Conservation (phyloP, 1,284 basidiomycete species). For the Melampsora larici-populina region DNA sequence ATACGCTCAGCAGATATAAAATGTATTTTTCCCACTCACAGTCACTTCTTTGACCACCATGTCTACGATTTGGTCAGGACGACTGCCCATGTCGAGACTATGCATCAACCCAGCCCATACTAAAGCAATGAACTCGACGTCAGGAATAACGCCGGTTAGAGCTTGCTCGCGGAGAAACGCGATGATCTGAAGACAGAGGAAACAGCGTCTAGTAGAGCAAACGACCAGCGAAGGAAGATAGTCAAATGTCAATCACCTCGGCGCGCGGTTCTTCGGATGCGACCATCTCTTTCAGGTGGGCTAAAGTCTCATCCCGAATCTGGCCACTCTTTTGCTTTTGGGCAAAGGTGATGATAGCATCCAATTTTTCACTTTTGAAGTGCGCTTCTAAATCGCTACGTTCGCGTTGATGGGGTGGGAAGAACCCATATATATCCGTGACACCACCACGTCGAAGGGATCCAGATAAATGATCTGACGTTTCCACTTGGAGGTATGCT, state of each 20-base stretch:
- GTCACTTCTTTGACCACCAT: slow-evolving; percentile 77
- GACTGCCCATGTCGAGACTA: slow-evolving; percentile 78
- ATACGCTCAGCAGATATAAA: slow-evolving; percentile 9
- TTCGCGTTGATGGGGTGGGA: slow-evolving; percentile 75
- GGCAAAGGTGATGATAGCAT: slow-evolving; percentile 45
- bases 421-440: slow-evolving; percentile 79
- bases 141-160: slow-evolving; percentile 60
- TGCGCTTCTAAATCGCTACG: slow-evolving; percentile 72
- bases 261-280: slow-evolving; percentile 66
- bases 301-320: slow-evolving; percentile 58
- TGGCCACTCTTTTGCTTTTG: slow-evolving; percentile 47
- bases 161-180: slow-evolving; percentile 65
- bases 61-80: slow-evolving; percentile 82
- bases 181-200: slow-evolving; percentile 63
- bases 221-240: background rate
- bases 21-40: slow-evolving; percentile 56
- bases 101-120: slow-evolving; percentile 87
- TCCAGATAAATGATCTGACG: slow-evolving; percentile 62
- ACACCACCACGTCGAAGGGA: slow-evolving; percentile 76
- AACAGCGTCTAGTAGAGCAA: background rate
- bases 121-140: slow-evolving; percentile 76
- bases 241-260: slow-evolving; percentile 53
- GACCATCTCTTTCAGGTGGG: slow-evolving; percentile 63
- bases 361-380: slow-evolving; percentile 65
- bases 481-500: slow-evolving; percentile 64